Percentiles rank a stretch among this genome's conserved stretches.
Conservation (phyloP, 169 alveolate genomes). For the Cryptosporidium felis region DNA sequence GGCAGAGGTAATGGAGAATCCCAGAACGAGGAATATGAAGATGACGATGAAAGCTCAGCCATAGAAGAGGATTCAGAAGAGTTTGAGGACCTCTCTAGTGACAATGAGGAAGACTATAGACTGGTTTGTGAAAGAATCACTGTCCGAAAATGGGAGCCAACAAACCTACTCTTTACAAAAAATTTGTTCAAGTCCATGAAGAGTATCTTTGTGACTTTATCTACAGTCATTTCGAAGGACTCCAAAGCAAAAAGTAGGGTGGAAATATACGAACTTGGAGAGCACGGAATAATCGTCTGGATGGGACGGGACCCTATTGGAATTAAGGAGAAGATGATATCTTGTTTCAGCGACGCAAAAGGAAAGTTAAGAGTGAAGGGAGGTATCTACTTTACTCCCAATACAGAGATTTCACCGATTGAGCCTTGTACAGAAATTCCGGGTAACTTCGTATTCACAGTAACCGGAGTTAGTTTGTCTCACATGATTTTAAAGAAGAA, state of each 20-base stretch:
- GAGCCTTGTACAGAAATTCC: constrained; percentile 67
- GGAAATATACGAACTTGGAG: constrained; percentile 41
- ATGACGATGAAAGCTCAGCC: constrained; percentile 45
- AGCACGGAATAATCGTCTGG: constrained; percentile 52
- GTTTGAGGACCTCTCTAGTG: constrained; percentile 48
- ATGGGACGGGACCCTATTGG: constrained; percentile 14
- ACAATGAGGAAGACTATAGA: constrained; percentile 45
- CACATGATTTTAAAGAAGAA: background rate
- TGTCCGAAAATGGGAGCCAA: constrained; percentile 52
- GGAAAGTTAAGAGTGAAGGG: constrained; percentile 46
- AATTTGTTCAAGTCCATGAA: constrained; percentile 40
- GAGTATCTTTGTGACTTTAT: constrained; percentile 17
- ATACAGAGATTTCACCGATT: constrained; percentile 50
- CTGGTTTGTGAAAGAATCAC: constrained; percentile 14
- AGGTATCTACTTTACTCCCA: constrained; percentile 68
- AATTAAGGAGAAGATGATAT: constrained; percentile 8
- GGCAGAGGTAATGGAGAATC: background rate
- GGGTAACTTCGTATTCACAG: constrained; percentile 24
- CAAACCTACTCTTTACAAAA: constrained; percentile 47
- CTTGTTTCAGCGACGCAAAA: background rate
- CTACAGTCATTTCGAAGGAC: constrained; percentile 2
- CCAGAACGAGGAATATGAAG: constrained; percentile 11
- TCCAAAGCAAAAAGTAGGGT: constrained; percentile 1
- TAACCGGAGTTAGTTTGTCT: constrained; percentile 48
- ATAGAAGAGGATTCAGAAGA: constrained; percentile 47